Percentiles rank a stretch among this genome's conserved stretches.
Evolutionary conservation across 352 stramenopile species (phyloP).

Genomic region (Stramenopiles sp.): DNA sequence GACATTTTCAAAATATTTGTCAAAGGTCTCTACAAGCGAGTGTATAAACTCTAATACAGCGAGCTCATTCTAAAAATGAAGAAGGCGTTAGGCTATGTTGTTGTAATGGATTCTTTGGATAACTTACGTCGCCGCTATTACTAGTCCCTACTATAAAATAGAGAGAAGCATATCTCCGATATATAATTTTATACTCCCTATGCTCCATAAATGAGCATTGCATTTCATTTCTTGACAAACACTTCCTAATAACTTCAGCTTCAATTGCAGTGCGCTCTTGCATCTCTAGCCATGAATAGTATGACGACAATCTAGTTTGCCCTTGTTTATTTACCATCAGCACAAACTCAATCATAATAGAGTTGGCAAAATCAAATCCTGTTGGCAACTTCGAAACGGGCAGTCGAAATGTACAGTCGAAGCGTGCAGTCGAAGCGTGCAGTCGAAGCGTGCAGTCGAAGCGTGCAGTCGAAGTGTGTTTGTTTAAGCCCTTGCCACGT

Average conservation of each 20-base stretch:
- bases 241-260: slow-evolving; percentile 97
- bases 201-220: slow-evolving; percentile 99
- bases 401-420: too few relatives aligned
- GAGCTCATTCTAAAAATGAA: slow-evolving; percentile 82
- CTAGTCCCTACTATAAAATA: slow-evolving; percentile 99
- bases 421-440: too few relatives aligned
- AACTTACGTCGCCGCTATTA: slow-evolving; percentile 68
- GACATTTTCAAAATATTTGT: slow-evolving; percentile 96
- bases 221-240: slow-evolving; percentile 85
- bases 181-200: slow-evolving; percentile 94
- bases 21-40: slow-evolving; percentile 95
- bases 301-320: slow-evolving; percentile 96
- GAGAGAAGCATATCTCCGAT: slow-evolving; percentile 92
- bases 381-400: too few relatives aligned
- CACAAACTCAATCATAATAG: slow-evolving; percentile 77
- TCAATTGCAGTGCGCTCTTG: slow-evolving; percentile 92
- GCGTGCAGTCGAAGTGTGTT: too few relatives aligned
- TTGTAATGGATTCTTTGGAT: too few relatives aligned
- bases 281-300: slow-evolving; percentile 98
- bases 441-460: too few relatives aligned
- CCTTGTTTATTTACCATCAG: slow-evolving; percentile 98
- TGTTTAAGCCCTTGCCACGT: too few relatives aligned
- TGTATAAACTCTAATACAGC: slow-evolving; percentile 99
- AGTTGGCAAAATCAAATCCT: too few relatives aligned
- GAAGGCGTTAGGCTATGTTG: too few relatives aligned